These are phyloP conservation scores for Penicillium nordicum DNA, from an alignment of 2,329 filamentous ascomycete genomes.

Conservation along the genomic window DNA sequence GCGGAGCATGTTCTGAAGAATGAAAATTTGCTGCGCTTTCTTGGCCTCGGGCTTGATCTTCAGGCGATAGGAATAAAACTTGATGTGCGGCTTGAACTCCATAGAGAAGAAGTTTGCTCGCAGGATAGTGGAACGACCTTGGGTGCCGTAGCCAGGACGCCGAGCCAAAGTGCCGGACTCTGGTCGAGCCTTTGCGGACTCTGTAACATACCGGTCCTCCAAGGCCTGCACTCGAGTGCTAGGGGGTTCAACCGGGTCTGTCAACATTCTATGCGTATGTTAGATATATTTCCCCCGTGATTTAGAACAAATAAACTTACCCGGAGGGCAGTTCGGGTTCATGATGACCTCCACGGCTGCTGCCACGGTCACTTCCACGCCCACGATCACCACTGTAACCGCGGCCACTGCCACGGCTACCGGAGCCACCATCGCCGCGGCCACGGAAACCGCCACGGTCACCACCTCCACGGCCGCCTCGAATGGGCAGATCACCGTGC, in stretches of 20 bases:
- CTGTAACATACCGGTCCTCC: conserved; percentile 8
- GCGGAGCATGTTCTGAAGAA: neutral
- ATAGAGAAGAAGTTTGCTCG: conserved; percentile 19
- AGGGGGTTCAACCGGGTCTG: neutral
- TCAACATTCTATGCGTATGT: conserved; percentile 7
- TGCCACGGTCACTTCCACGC: neutral
- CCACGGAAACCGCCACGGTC: neutral
- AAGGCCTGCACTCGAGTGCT: neutral
- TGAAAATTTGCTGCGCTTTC: conserved; percentile 7
- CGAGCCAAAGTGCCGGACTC: neutral
- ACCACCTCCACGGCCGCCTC: conserved; percentile 6
- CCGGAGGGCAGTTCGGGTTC: neutral
- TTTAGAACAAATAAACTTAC: conserved; percentile 1
- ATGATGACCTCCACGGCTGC: conserved; percentile 2
- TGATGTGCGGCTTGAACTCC: conserved; percentile 1
- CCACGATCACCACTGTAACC: conserved; percentile 2
- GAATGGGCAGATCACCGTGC: conserved; percentile 1
- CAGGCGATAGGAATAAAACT: conserved; percentile 8
- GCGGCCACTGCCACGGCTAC: conserved; percentile 5
- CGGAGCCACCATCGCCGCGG: neutral
- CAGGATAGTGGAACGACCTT: conserved; percentile 3
- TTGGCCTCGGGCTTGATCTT: neutral
- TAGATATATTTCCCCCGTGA: neutral
- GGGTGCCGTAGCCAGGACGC: conserved; percentile 18
- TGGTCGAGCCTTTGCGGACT: neutral